Evolutionary conservation across 371 early-diverging fungal species (phyloP), one percentile per base, ranked within the genome.

Genomic region (Saksenaea vasiformis): DNA sequence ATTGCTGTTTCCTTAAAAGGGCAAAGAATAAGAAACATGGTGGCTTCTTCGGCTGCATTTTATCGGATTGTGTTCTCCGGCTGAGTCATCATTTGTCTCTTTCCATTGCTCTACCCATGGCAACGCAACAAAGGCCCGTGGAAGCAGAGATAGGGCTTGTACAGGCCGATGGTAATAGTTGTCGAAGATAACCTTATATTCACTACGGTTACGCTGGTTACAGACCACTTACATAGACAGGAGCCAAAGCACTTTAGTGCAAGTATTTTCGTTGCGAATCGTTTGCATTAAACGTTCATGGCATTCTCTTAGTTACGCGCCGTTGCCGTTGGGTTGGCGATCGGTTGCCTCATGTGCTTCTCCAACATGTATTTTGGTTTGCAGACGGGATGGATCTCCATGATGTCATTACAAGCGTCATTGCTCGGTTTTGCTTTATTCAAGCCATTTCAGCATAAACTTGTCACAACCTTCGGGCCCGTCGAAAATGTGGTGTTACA

Each of bases 371-470:
- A 91, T 71, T 93, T 92, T 77, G 93, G 93, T 0, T 73, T 93
- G 17, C 93, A 93, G 61, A 91, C 91, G 44, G 93, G 93, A 0
- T 93, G 93, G 93, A 92, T 93, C 56, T 85, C 86, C 34, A 92
- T 93, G 93, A 92, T 92, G 92, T 90, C 91, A 4, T 75, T 93
- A n/a, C 93, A 92, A 68, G 87, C 92, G 14, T 91, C 92, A 0
- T 73, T 93, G 5, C 76, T 93, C 0, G 92, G 91, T 0, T 93
- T 87, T 67, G 91, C 90, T 14, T 74, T 92, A 22, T 91, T 92
- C 71, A 89, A 89, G 56, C 81, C 86, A 1, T 69, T 84, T 37
- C 83, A 85, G 61, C 75, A 65, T 2, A 71, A 73, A 31, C 72
- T 89, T 5, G 57, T 67, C 3, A 62, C 72, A 9, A 83, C 83